Evolutionary conservation across 768 basidiomycete genomes (phyloP).

Genomic region (Tubosaeta brunneosetosa): DNA sequence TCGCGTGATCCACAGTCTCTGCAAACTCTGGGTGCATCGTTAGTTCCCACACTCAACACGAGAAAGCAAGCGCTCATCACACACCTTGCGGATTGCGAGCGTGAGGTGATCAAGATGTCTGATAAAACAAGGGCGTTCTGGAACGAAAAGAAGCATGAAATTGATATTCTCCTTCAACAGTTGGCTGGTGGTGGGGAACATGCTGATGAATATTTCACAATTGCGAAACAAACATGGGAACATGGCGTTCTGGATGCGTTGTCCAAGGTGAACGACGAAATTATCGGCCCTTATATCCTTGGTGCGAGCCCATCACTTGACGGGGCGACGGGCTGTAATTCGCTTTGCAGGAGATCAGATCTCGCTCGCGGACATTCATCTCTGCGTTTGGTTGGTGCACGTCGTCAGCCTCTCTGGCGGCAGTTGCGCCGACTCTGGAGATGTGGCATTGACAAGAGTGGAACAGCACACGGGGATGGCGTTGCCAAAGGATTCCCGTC

Average conservation of each 20-base stretch:
- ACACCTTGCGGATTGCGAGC: constrained; percentile 50
- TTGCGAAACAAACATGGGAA: constrained; percentile 52
- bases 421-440: constrained; percentile 44
- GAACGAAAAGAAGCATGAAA: constrained; percentile 47
- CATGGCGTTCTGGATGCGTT: constrained; percentile 43
- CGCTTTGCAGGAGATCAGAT: constrained; percentile 67
- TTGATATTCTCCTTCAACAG: constrained; percentile 42
- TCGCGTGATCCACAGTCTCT: constrained; percentile 56
- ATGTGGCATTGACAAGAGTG: constrained; percentile 45
- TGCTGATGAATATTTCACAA: constrained; percentile 48
- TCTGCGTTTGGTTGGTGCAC: constrained; percentile 69
- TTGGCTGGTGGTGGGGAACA: constrained; percentile 40
- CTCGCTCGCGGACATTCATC: constrained; percentile 76
- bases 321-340: not conserved
- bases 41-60: constrained; percentile 40
- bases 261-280: constrained; percentile 46
- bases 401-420: constrained; percentile 58
- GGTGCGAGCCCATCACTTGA: constrained; percentile 41
- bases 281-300: constrained; percentile 59
- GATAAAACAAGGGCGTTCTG: constrained; percentile 62
- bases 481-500: constrained; percentile 41
- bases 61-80: constrained; percentile 46
- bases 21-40: constrained; percentile 38
- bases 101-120: constrained; percentile 46
- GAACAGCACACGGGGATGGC: constrained; percentile 43